Evolutionary conservation across 2,329 filamentous ascomycete genomes (phyloP).

Genomic region (Phialemonium atrogriseum): DNA sequence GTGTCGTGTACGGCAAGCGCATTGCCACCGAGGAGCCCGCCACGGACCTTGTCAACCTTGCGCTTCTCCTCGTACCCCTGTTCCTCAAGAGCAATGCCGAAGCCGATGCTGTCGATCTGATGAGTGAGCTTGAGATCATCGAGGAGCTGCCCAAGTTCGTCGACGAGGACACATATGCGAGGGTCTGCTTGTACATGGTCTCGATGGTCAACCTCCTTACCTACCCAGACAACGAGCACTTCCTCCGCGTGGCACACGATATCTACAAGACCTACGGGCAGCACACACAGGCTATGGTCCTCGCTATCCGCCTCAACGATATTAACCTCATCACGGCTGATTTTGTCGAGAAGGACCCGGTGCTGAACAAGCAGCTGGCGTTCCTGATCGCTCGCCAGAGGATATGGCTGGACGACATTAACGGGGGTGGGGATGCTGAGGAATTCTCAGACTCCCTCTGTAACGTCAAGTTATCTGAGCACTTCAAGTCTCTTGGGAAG

Average conservation of each 20-base stretch:
- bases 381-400: constrained; percentile 89
- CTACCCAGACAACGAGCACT: constrained; percentile 94
- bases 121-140: constrained; percentile 97
- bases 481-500: constrained; percentile 91
- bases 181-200: constrained; percentile 96
- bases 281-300: constrained; percentile 83
- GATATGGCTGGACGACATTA: constrained; percentile 71
- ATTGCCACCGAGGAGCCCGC: constrained; percentile 77
- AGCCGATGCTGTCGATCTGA: constrained; percentile 91
- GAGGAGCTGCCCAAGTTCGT: constrained; percentile 82
- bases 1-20: constrained; percentile 84
- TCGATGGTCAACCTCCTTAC: constrained; percentile 98
- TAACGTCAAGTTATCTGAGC: constrained; percentile 79
- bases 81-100: constrained; percentile 97
- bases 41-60: constrained; percentile 78
- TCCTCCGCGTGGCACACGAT: constrained; percentile 83
- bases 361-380: constrained; percentile 85
- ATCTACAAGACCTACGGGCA: constrained; percentile 94
- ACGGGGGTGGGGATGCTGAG: constrained; percentile 49
- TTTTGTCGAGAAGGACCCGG: constrained; percentile 72
- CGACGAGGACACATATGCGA: constrained; percentile 85
- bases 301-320: constrained; percentile 91
- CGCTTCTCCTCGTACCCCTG: constrained; percentile 77
- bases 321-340: constrained; percentile 72
- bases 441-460: constrained; percentile 76